phyloP scores from a whole-genome alignment of 2,329 filamentous ascomycete genomes.

The Clonostachys rosea region DNA sequence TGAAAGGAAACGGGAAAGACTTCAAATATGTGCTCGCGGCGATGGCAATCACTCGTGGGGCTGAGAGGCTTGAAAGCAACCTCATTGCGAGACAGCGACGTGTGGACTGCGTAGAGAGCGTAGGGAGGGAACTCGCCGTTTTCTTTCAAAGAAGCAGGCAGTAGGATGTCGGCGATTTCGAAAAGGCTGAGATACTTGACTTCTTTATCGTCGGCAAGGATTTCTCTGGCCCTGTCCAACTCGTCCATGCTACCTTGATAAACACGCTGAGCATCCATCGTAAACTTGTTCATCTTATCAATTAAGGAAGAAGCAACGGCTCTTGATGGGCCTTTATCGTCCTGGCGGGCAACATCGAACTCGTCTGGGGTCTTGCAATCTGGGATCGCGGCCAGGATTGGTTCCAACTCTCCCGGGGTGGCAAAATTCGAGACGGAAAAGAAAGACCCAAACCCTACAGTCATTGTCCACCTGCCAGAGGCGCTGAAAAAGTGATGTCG shows the following conservation, averaged over 20 bases:
- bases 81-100: constrained; percentile 54
- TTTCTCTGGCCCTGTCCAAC: constrained; percentile 38
- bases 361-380: constrained; percentile 15
- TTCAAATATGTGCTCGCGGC: constrained; percentile 55
- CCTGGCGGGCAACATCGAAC: constrained; percentile 20
- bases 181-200: constrained; percentile 43
- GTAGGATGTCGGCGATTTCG: constrained; percentile 41
- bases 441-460: constrained; percentile 32
- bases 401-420: constrained; percentile 29
- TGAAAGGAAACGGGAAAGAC: constrained; percentile 33
- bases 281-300: constrained; percentile 41
- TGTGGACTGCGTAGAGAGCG: constrained; percentile 66
- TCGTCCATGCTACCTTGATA: constrained; percentile 42
- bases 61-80: constrained; percentile 52
- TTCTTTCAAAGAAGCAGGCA: constrained; percentile 26
- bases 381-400: constrained; percentile 24
- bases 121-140: constrained; percentile 33
- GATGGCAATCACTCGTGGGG: constrained; percentile 36
- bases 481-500: constrained; percentile 50
- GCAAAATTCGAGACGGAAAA: constrained; percentile 48
- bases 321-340: constrained; percentile 36
- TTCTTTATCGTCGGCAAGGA: constrained; percentile 28
- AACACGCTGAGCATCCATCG: constrained; percentile 30
- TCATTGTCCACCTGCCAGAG: constrained; percentile 44
- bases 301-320: constrained; percentile 35